Evolutionary conservation across 2,329 filamentous ascomycete species (phyloP), one percentile per base, ranked within the genome.

Genomic region (Kalmusia sp.): DNA sequence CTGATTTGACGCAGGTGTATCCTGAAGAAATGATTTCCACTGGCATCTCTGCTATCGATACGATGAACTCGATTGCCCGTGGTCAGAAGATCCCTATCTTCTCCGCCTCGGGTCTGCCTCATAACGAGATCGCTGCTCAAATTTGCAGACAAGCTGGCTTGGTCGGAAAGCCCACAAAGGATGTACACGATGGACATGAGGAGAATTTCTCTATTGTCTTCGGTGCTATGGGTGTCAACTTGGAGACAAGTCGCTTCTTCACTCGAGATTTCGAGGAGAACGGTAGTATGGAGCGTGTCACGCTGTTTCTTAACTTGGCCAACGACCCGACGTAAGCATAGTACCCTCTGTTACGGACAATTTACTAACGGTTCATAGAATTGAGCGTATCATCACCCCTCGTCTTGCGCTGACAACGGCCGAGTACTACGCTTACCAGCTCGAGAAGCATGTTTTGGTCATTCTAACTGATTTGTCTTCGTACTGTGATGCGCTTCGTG

Each of bases 131-230:
- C 71, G 96, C 96, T 53, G 96, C 95, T 40, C 93, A 97, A 80
- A 99, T 99, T 79, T 97, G 93, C 83, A 88, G 96, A 80, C 95
- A 99, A 79, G 95, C 95, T 67, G 87, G 93, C 78, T 81, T 99
- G 74, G 96, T 98, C 62, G 87, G 92, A 67, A 92, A 82, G 84
- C 92, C 92, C 30, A 96, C 91, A 76, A 99, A 99, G 86, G 93
- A 90, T 62, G 88, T 95, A 22, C 95, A 99, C 73, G 96, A 99
- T 71, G 93, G 88, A 51, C 95, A 99, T 78, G 92, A 97, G 72
- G 95, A 99, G 73, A 99, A 99, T 83, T 99, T 99, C 85, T 97
- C 93, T 56, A 99, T 99, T 70, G 95, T 99, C 52, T 99, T 99
- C 75, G 96, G 92, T 73, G 95, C 95, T 72, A 99, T 99, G 95